These are phyloP conservation scores for Phymatotrichopsis omnivora DNA, from an alignment of 2,329 filamentous ascomycete species.

Conservation along the genomic window DNA sequence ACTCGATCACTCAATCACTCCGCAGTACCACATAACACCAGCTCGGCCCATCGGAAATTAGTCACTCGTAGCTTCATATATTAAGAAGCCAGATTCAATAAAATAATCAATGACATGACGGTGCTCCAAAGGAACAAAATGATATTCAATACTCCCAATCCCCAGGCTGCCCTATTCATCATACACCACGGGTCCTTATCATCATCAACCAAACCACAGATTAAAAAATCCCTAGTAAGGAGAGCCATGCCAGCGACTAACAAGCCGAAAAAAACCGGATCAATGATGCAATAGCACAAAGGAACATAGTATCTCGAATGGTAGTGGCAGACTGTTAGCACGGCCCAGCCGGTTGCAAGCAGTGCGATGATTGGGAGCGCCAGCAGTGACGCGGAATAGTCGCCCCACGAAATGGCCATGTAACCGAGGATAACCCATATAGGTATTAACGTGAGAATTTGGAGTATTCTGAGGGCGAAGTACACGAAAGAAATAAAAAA, in stretches of 20 bases:
- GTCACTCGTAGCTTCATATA: too few species aligned
- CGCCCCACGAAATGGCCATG: conserved; percentile 15
- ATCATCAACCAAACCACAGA: conserved; percentile 9
- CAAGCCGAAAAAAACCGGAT: conserved; percentile 23
- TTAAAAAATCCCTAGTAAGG: conserved; percentile 15
- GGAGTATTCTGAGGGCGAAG: conserved; percentile 16
- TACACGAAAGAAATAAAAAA: too few species aligned
- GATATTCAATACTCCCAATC: conserved; percentile 22
- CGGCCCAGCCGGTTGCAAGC: conserved; percentile 23
- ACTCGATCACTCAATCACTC: too few species aligned
- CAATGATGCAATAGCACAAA: conserved; percentile 18
- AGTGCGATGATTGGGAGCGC: conserved; percentile 25
- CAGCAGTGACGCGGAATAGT: conserved; percentile 15
- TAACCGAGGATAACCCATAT: conserved; percentile 26
- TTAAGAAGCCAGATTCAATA: too few species aligned
- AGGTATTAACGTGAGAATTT: conserved; percentile 26
- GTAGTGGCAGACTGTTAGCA: conserved; percentile 20
- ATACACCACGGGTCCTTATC: conserved; percentile 13
- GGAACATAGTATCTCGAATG: conserved; percentile 2
- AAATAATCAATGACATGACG: conserved; percentile 12
- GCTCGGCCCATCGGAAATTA: too few species aligned
- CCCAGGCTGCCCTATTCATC: conserved; percentile 25
- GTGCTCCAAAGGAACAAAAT: conserved; percentile 24
- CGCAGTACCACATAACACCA: too few species aligned
- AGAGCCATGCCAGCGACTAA: conserved; percentile 23